These are phyloP conservation scores for Pythium insidiosum DNA, from an alignment of 352 stramenopile genomes.

Conservation along the genomic window DNA sequence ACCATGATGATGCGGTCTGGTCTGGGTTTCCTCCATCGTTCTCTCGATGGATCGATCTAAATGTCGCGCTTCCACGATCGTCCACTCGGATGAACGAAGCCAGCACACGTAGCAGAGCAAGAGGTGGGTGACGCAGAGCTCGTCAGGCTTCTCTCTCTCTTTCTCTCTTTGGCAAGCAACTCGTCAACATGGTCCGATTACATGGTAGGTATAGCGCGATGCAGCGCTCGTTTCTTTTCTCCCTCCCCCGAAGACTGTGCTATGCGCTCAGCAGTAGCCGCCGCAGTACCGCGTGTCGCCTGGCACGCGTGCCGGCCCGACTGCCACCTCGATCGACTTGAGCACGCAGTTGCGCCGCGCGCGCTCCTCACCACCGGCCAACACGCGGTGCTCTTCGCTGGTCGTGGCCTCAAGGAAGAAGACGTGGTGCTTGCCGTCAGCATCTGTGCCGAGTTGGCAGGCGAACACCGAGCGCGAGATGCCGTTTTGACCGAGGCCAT, in stretches of 20 bases:
- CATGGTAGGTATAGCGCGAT: too few relatives aligned
- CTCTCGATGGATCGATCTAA: too few relatives aligned
- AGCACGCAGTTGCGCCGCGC: conserved; percentile 31
- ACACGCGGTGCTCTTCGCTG: conserved; percentile 31
- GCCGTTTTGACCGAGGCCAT: conserved; percentile 53
- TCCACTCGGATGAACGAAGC: too few relatives aligned
- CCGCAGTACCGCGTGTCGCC: conserved; percentile 38
- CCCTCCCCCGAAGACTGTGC: neutral
- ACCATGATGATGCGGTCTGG: too few relatives aligned
- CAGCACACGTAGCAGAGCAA: too few relatives aligned
- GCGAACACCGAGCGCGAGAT: conserved; percentile 45
- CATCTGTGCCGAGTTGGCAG: conserved; percentile 51
- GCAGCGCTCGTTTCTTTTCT: neutral
- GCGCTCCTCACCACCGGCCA: conserved; percentile 22
- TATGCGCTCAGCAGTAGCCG: conserved; percentile 38
- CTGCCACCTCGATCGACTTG: conserved; percentile 34
- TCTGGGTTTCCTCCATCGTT: too few relatives aligned
- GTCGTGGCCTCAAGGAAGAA: conserved; percentile 50
- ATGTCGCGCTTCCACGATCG: too few relatives aligned
- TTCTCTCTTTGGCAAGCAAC: too few relatives aligned
- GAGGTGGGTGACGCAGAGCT: too few relatives aligned
- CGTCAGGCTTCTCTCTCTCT: too few relatives aligned
- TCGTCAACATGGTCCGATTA: too few relatives aligned
- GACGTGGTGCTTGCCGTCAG: conserved; percentile 33
- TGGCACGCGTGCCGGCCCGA: conserved; percentile 33